Evolutionary conservation across 2,329 filamentous ascomycete genomes (phyloP).

Genomic region (Pestalotiopsis fici): DNA sequence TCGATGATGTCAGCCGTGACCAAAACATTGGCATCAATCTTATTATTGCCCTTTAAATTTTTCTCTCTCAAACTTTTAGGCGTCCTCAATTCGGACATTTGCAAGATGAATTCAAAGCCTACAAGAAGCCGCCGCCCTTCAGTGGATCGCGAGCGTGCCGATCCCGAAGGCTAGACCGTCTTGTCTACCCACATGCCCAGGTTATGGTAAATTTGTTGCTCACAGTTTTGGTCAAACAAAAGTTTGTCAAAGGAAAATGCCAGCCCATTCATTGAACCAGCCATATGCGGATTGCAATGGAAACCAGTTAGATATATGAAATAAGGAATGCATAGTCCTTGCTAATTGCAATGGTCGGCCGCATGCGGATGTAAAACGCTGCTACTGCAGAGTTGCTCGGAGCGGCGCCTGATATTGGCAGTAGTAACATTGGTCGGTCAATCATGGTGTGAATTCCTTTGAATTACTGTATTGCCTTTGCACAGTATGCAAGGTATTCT

Average conservation of each 20-base stretch:
- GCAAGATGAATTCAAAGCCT: neutral
- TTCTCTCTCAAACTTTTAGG: neutral
- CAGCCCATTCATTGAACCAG: too few species aligned
- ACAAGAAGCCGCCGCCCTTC: neutral
- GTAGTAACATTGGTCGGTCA: neutral
- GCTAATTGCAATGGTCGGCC: too few species aligned
- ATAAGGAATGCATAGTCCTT: too few species aligned
- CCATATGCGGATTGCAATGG: too few species aligned
- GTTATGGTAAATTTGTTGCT: neutral
- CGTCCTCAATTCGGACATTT: neutral
- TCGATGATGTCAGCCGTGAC: neutral
- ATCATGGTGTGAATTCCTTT: neutral
- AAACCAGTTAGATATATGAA: too few species aligned
- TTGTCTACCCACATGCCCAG: neutral
- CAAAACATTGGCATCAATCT: neutral
- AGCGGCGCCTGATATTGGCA: neutral
- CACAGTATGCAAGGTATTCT: neutral
- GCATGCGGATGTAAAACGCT: neutral
- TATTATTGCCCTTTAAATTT: neutral
- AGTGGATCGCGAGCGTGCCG: neutral
- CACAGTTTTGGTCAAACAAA: too few species aligned
- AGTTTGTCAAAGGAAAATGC: too few species aligned
- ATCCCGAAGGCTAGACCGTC: neutral
- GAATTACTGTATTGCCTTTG: neutral
- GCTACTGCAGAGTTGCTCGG: neutral